A percentile compares a stretch with the other conserved stretches of the same genome.
These are phyloP conservation scores for Pseudopithomyces maydicus DNA, from an alignment of 2,329 filamentous ascomycete genomes.

Conservation along the genomic window DNA sequence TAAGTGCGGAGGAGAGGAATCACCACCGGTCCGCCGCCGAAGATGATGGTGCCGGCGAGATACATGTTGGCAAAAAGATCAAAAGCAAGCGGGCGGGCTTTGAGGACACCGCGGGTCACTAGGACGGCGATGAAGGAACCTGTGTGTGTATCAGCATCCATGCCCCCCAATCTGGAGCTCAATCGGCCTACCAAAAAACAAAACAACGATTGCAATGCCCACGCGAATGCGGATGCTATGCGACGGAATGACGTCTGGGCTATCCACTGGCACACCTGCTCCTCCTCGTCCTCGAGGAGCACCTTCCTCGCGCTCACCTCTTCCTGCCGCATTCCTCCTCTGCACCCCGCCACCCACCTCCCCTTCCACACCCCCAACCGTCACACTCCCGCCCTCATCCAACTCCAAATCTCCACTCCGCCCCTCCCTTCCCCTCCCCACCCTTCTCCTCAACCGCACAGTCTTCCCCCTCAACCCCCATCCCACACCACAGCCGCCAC, in stretches of 20 bases:
- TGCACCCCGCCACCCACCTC: neutral
- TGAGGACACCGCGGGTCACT: constrained; percentile 50
- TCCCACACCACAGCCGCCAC: constrained; percentile 62
- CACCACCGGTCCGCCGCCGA: constrained; percentile 53
- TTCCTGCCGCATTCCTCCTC: neutral
- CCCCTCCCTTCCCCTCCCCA: constrained; percentile 21
- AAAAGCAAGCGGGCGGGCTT: constrained; percentile 54
- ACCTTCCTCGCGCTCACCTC: neutral
- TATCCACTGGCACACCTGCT: neutral
- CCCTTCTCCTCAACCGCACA: constrained; percentile 33
- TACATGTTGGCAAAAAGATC: constrained; percentile 74
- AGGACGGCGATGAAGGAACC: constrained; percentile 63
- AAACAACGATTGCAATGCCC: constrained; percentile 1
- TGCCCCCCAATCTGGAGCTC: neutral
- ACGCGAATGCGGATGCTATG: constrained; percentile 1
- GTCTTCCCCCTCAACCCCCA: constrained; percentile 53
- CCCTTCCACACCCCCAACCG: neutral
- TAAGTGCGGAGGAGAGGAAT: constrained; percentile 51
- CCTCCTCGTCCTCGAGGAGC: neutral
- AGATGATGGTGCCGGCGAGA: constrained; percentile 68
- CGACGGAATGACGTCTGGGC: neutral
- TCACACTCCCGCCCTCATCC: constrained; percentile 34
- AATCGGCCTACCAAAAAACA: constrained; percentile 30
- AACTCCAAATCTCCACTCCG: constrained; percentile 19
- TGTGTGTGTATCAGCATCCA: constrained; percentile 19